Evolutionary conservation across 495 filamentous ascomycete genomes (phyloP), one percentile per base, ranked within the genome.

Genomic region (Amniculicola lignicola): DNA sequence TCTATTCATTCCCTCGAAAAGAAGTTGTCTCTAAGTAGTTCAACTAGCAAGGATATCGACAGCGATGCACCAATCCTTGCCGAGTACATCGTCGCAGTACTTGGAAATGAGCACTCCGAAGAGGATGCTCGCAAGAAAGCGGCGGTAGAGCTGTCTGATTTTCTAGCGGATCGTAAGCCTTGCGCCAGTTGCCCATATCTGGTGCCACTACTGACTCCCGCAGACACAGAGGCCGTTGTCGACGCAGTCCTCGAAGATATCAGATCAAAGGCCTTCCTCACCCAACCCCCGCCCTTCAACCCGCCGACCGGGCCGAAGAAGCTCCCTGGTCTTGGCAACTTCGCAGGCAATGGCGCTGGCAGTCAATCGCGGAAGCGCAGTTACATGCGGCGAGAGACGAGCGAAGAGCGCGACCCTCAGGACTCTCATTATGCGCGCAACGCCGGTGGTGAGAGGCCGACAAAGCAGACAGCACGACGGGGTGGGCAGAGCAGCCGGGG

Each of bases 81-180:
- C 25, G 93, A 98, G 66, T 98, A 96, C 66, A 88, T 98, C 0
- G 75, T 96, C 25, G 92, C 92, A n/a, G 81, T 98, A 9, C 76
- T 96, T 27, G 82, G 82, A 50, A 83, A 88, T 47, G 89, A 96
- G 62, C 87, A 87, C 55, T 78, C 83, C 18, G 79, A 81, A n/a
- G 79, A 85, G 3, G 77, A 84, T 44, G 84, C 95, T 29, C 82
- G 84, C 64, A 76, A 80, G 64, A 80, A 85, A 16, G 92, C 86
- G 51, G 79, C 88, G 60, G 80, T 83, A 38, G 87, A 90, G 62
- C 78, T 97, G 39, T 83, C 88, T 19, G 91, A 96, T 66, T 97
- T 97, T 67, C 72, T 98, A 6, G 81, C 83, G 72, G 88, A 94
- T 59, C 81, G 89, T 90, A 71, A 47, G 77, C 75, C 19, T 22